Evolutionary conservation across 257 asterid genomes (phyloP).

Genomic region (Nicotiana sylvestris): DNA sequence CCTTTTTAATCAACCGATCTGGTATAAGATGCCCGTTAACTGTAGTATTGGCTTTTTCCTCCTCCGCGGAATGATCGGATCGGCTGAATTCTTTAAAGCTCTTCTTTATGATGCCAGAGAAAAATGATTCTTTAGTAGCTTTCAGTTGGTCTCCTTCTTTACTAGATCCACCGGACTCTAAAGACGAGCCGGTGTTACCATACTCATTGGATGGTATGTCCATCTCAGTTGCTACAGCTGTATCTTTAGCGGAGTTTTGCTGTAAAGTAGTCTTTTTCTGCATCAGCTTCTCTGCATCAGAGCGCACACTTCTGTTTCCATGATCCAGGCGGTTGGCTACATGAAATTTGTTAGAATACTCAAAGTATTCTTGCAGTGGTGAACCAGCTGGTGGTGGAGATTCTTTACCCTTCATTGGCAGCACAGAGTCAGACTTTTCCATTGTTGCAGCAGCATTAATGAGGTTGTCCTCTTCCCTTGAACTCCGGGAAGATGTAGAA

Average conservation of each 20-base stretch:
- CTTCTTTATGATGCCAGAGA: conserved; percentile 47
- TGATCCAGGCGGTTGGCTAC: conserved; percentile 27
- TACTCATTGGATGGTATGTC: conserved; percentile 76
- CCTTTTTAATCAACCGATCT: conserved; percentile 54
- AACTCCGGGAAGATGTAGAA: conserved; percentile 39
- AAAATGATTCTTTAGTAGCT: conserved; percentile 44
- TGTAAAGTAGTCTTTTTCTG: conserved; percentile 24
- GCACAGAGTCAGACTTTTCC: conserved; percentile 26
- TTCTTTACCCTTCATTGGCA: conserved; percentile 29
- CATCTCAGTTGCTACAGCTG: conserved; percentile 64
- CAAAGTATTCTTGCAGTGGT: conserved; percentile 64
- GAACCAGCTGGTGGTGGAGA: conserved; percentile 51
- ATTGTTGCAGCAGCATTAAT: conserved; percentile 16
- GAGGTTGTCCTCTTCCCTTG: conserved; percentile 42
- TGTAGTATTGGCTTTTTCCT: conserved; percentile 48
- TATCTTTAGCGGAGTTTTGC: conserved; percentile 39
- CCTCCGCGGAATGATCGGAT: conserved; percentile 27
- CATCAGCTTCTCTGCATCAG: conserved; percentile 35
- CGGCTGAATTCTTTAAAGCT: conserved; percentile 38
- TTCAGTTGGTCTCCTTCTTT: conserved; percentile 37
- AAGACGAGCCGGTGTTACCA: conserved; percentile 65
- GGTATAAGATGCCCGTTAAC: conserved; percentile 72
- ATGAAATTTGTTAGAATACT: conserved; percentile 48
- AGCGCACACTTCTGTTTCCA: conserved; percentile 46
- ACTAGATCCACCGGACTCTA: conserved; percentile 60